These are phyloP conservation scores for Halenospora varia DNA, from an alignment of 495 filamentous ascomycete genomes.

Conservation along the genomic window DNA sequence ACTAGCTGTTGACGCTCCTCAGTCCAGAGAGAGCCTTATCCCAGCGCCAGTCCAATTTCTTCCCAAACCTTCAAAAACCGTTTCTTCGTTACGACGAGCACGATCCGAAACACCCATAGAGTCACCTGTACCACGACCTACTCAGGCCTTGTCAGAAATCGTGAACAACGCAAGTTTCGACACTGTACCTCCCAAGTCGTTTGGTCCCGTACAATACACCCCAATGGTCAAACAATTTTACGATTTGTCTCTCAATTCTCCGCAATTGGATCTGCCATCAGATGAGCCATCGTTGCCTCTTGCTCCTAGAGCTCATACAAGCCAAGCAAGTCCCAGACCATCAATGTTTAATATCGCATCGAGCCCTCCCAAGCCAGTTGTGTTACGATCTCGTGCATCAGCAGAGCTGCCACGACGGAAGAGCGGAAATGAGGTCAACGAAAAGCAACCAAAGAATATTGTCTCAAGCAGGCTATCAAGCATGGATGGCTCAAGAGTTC, in stretches of 20 bases:
- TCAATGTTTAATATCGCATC: conserved; percentile 25
- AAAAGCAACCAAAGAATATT: conserved; percentile 28
- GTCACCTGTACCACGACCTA: background rate
- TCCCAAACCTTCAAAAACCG: conserved; percentile 10
- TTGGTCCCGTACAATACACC: conserved; percentile 13
- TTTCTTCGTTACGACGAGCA: conserved; percentile 1
- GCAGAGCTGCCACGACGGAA: conserved; percentile 29
- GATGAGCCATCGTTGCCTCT: conserved; percentile 12
- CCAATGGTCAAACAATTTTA: conserved; percentile 14
- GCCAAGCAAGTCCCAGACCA: conserved; percentile 19
- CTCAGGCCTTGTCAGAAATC: conserved; percentile 21
- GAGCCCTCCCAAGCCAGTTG: conserved; percentile 24
- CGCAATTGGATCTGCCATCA: conserved; percentile 12
- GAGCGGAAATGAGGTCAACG: conserved; percentile 24
- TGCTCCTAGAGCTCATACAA: background rate
- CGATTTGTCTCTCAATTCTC: conserved; percentile 3
- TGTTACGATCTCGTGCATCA: conserved; percentile 29
- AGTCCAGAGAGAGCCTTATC: conserved; percentile 11
- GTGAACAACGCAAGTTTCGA: conserved; percentile 15
- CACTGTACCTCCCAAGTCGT: conserved; percentile 2
- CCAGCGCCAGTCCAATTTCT: conserved; percentile 12
- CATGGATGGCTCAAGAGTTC: conserved; percentile 31
- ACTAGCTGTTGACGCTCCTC: background rate
- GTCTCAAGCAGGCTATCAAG: conserved; percentile 17
- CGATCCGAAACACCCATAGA: conserved; percentile 5